Evolutionary conservation across 192 early-diverging fungal genomes (phyloP).

Genomic region (Entomortierella lignicola): DNA sequence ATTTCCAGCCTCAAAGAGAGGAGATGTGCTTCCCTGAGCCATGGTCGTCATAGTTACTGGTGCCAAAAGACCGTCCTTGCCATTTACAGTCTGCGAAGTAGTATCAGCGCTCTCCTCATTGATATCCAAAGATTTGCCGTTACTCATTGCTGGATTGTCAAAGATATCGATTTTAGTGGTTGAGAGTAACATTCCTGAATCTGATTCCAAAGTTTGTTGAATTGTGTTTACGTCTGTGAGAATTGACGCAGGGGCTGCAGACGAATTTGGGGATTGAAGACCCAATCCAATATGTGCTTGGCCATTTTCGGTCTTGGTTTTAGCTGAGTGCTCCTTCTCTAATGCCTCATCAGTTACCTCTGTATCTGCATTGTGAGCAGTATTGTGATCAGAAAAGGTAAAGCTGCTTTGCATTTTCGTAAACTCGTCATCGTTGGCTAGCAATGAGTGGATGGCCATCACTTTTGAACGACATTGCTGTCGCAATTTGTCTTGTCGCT

Average conservation of each 20-base stretch:
- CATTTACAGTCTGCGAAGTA: neutral
- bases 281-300: slow-evolving; percentile 1
- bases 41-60: slow-evolving; percentile 34
- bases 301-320: too few relatives aligned
- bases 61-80: neutral
- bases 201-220: slow-evolving; percentile 11
- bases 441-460: slow-evolving; percentile 50
- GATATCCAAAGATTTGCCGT: neutral
- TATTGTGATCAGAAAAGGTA: neutral
- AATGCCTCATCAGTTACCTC: neutral
- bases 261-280: neutral
- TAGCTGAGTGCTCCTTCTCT: too few relatives aligned
- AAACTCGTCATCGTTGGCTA: slow-evolving; percentile 44
- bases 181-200: slow-evolving; percentile 15
- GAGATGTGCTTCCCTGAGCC: neutral
- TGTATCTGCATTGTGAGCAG: neutral
- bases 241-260: neutral
- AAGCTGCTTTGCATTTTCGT: slow-evolving; percentile 34
- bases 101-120: too few relatives aligned
- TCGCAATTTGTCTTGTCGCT: slow-evolving; percentile 30
- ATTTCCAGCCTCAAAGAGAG: neutral
- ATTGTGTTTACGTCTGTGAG: neutral
- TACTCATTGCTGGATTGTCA: neutral
- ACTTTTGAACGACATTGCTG: slow-evolving; percentile 50
- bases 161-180: slow-evolving; percentile 5